Evolutionary conservation across 371 early-diverging fungal species (phyloP).

Genomic region (Mucor lusitanicus): DNA sequence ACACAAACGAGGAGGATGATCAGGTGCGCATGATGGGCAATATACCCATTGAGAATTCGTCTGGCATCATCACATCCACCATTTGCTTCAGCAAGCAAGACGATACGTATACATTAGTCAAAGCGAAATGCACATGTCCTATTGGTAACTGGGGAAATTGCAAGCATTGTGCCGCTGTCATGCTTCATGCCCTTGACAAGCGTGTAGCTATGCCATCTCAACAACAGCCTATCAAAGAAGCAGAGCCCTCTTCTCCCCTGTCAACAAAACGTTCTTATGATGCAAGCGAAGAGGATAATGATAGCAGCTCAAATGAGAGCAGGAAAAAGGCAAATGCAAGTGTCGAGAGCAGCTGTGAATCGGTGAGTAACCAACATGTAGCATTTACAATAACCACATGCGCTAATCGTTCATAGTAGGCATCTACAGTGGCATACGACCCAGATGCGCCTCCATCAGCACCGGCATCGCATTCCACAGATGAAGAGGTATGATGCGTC

Average conservation of each 20-base stretch:
- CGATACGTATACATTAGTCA: background rate
- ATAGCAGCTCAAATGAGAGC: background rate
- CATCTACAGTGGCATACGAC: background rate
- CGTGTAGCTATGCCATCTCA: too few relatives aligned
- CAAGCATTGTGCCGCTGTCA: background rate
- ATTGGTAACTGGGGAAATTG: slow-evolving; percentile 1
- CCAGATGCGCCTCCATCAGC: background rate
- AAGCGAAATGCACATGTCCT: background rate
- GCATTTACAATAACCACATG: too few relatives aligned
- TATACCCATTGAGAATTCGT: background rate
- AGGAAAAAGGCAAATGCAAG: background rate
- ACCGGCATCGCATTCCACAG: background rate
- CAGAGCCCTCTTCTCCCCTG: background rate
- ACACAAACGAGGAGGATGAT: background rate
- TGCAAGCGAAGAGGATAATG: background rate
- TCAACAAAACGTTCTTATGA: background rate
- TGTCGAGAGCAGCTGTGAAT: background rate
- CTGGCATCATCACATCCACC: background rate
- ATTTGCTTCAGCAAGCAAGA: background rate
- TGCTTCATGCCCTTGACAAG: background rate
- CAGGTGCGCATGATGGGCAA: background rate
- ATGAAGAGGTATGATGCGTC: background rate
- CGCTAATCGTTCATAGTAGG: background rate
- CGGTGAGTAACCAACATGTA: background rate
- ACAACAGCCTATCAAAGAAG: too few relatives aligned